A percentile compares a stretch with the other conserved stretches of the same genome.
phyloP scores from a whole-genome alignment of 208 protist species.

The Trypanosoma cruzi region DNA sequence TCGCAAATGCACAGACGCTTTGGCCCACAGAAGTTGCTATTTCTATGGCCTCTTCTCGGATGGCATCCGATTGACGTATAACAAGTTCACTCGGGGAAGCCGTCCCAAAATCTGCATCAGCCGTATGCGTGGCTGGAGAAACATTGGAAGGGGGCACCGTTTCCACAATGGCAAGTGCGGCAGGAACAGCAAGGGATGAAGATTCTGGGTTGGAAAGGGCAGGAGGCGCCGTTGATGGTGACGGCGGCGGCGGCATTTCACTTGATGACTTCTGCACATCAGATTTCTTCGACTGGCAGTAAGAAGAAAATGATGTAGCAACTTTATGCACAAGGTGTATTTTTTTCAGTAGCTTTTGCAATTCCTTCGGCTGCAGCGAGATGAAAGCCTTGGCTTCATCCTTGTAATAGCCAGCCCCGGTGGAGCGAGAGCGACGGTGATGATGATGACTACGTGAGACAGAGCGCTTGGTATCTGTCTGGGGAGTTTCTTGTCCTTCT shows the following conservation, averaged over 20 bases:
- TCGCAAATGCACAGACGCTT: conserved; percentile 29
- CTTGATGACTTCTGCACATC: neutral
- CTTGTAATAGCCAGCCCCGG: conserved; percentile 62
- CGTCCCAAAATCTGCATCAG: conserved; percentile 6
- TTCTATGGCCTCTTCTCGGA: conserved; percentile 33
- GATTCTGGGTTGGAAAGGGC: conserved; percentile 4
- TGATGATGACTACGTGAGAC: neutral
- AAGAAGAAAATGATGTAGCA: conserved; percentile 35
- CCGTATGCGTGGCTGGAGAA: neutral
- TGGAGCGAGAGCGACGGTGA: conserved; percentile 27
- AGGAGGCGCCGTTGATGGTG: neutral
- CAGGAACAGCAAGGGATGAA: conserved; percentile 17
- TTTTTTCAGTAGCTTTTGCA: conserved; percentile 38
- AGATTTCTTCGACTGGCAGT: conserved; percentile 39
- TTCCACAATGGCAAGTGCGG: conserved; percentile 12
- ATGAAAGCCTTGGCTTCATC: conserved; percentile 52
- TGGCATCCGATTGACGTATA: conserved; percentile 57
- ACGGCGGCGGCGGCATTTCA: neutral
- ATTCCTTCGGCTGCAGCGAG: conserved; percentile 49
- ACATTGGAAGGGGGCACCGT: conserved; percentile 11
- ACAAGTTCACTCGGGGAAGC: conserved; percentile 50
- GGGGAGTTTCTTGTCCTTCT: conserved; percentile 6
- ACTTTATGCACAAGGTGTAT: conserved; percentile 34
- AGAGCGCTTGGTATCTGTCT: neutral
- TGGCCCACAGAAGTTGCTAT: conserved; percentile 30